Conservation (phyloP, 2,329 filamentous ascomycete genomes). For the Paracoccidioides brasiliensis region DNA sequence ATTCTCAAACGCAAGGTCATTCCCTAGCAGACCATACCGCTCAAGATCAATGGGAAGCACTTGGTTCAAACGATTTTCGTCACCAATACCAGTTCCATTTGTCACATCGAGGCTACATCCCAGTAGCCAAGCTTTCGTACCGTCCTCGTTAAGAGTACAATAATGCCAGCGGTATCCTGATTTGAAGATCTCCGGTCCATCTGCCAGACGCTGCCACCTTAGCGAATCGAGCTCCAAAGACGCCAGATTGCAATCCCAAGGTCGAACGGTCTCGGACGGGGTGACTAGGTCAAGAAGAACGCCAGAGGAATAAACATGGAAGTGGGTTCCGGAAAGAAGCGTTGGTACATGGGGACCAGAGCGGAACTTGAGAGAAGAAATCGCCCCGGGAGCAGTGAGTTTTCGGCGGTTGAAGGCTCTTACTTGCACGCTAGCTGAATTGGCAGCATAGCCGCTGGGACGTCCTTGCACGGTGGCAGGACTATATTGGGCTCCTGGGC, state of each 20-base stretch:
- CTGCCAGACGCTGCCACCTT: constrained; percentile 88
- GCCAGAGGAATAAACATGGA: constrained; percentile 87
- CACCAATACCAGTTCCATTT: constrained; percentile 53
- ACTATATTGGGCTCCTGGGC: constrained; percentile 25
- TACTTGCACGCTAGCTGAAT: constrained; percentile 49
- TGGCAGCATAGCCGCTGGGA: constrained; percentile 55
- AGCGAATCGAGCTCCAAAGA: constrained; percentile 75
- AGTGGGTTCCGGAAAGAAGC: constrained; percentile 84
- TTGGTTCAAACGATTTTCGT: constrained; percentile 88
- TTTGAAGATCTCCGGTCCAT: constrained; percentile 87
- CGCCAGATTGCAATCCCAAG: constrained; percentile 79
- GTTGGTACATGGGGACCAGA: constrained; percentile 75
- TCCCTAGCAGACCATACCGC: constrained; percentile 80
- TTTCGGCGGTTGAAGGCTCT: constrained; percentile 38
- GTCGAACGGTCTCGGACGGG: constrained; percentile 72
- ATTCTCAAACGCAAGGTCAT: constrained; percentile 50
- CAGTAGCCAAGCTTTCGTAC: constrained; percentile 93
- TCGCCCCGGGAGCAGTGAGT: constrained; percentile 63
- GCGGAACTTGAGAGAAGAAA: constrained; percentile 81
- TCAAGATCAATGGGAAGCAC: constrained; percentile 88
- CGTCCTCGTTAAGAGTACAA: constrained; percentile 87
- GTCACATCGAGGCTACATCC: constrained; percentile 69
- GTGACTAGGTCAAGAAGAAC: constrained; percentile 90
- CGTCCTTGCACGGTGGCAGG: constrained; percentile 24
- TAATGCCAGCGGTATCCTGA: constrained; percentile 95